Evolutionary conservation across 2,329 filamentous ascomycete genomes (phyloP), one percentile per base, ranked within the genome.

Genomic region (Cephalotrichum gorgonifer): DNA sequence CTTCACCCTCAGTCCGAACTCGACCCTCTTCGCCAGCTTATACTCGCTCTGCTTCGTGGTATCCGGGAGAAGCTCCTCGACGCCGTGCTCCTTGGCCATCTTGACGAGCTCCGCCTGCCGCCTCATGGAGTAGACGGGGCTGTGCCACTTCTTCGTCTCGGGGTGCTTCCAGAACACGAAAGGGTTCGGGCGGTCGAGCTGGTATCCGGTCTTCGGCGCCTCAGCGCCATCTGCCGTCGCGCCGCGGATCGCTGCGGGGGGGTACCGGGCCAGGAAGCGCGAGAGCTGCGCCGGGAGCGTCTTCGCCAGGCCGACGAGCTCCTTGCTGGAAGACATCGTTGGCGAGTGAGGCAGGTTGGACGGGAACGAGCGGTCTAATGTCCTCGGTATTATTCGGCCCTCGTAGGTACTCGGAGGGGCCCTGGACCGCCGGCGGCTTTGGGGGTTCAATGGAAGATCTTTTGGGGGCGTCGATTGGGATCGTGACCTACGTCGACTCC

Each of bases 61-160:
- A 57, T 77, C 78, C 1, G 90, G 90, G 52, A 96, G 68, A 56
- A 95, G 70, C 54, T 88, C 83, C 64, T 90, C 85, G 3, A 95
- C 84, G 49, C 86, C 86, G 65, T 90, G 77, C 59, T 85, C 73
- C 51, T 78, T 72, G 4, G 93, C 89, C 59, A 97, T 67, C 69
- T 95, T 94, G 58, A 93, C 86, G 23, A 98, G 76, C 58, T 95
- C 87, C 23, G 90, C 90, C 73, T 98, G 93, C 53, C 87, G 79
- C 49, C 93, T 80, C 56, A 95, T 74, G 5, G 88, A 94, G 70
- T 83, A 90, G 50, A 82, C 76, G 0, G 93, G 88, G 54, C 88
- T 79, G 56, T 89, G 84, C 88, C 88, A 95, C 64, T 78, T 81
- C 22, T 86, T 86, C 0, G 88, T 95, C 39, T 73, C 69, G 33